Conservation (phyloP, 2,329 filamentous ascomycete genomes). For the Pyrenophora tritici-repentis region DNA sequence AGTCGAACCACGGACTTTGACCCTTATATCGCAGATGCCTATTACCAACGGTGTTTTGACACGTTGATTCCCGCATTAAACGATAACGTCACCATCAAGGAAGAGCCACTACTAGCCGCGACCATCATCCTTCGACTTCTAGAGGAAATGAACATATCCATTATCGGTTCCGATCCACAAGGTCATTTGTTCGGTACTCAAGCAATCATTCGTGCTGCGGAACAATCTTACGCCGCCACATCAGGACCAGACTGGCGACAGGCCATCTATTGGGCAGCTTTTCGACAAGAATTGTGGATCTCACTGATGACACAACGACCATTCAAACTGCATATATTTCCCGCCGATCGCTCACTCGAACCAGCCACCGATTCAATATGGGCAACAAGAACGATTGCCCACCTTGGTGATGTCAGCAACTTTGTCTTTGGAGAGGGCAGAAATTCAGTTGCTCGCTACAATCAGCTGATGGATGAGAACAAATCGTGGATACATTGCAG, state of each 20-base stretch:
- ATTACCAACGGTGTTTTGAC: slow-evolving; percentile 50
- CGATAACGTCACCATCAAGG: slow-evolving; percentile 47
- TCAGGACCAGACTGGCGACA: slow-evolving; percentile 41
- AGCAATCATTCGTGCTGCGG: slow-evolving; percentile 43
- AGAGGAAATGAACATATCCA: slow-evolving; percentile 51
- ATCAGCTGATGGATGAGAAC: slow-evolving; percentile 43
- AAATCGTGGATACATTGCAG: slow-evolving; percentile 38
- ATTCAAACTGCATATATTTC: slow-evolving; percentile 45
- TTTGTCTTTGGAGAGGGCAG: slow-evolving; percentile 44
- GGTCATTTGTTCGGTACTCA: slow-evolving; percentile 48
- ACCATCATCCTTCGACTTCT: slow-evolving; percentile 49
- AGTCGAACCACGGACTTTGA: slow-evolving; percentile 49
- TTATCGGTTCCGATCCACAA: slow-evolving; percentile 44
- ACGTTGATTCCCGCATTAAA: slow-evolving; percentile 49
- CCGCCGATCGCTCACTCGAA: slow-evolving; percentile 47
- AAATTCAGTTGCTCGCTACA: slow-evolving; percentile 37
- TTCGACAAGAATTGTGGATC: slow-evolving; percentile 47
- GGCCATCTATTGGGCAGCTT: slow-evolving; percentile 47
- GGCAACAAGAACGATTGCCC: slow-evolving; percentile 51
- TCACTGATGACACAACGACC: slow-evolving; percentile 45
- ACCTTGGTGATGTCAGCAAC: slow-evolving; percentile 45
- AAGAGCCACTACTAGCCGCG: slow-evolving; percentile 49
- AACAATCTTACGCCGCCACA: slow-evolving; percentile 40
- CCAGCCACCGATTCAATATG: slow-evolving; percentile 49
- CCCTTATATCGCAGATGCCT: slow-evolving; percentile 49